Evolutionary conservation across 495 filamentous ascomycete species (phyloP), one percentile per base, ranked within the genome.

Genomic region (Rusavskia elegans): DNA sequence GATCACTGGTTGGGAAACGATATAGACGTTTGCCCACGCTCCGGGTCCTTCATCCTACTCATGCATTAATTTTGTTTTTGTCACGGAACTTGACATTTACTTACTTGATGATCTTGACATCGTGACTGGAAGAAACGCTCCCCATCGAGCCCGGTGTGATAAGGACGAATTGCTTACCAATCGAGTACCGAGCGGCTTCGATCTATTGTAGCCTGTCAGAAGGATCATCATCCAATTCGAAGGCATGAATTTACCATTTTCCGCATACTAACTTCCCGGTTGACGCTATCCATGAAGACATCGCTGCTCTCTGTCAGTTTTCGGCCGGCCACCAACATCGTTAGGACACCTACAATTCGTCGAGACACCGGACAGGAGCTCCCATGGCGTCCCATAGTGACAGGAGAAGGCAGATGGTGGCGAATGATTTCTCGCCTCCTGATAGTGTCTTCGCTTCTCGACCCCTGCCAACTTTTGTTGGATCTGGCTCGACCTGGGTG

Each of bases 301-400:
- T 99, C 92, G 61, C 80, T 83, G 48, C 19, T 3, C 0, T 8
- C 25, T 9, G 32, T 61, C 20, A 61, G 53, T 21, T 23, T 27
- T 35, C 14, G 9, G 20, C 4, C 13, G 10, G 40, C 17, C 0
- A 25, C 17, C 1, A 30, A 9, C 4, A 48, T 32, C 17, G 14
- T 45, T 23, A 46, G 19, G 20, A 69, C 77, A 69, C 77, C 57
- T 65, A 82, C 79, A 96, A 99, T 68, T 99, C 92, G 66, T 99
- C 92, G 46, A 99, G 75, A 62, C 93, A 97, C 38, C 92, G 78
- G 50, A 99, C 81, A 0, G 90, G 89, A 11, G 85, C 87, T 7
- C 89, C 89, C 90, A 99, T 97, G 39, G 92, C 93, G 62, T 97
- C 92, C 92, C 92, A 98, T 20, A 98, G 81, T 19, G 86, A 77